phyloP scores from a whole-genome alignment of 768 basidiomycete genomes.

The Amanita inopinata region DNA sequence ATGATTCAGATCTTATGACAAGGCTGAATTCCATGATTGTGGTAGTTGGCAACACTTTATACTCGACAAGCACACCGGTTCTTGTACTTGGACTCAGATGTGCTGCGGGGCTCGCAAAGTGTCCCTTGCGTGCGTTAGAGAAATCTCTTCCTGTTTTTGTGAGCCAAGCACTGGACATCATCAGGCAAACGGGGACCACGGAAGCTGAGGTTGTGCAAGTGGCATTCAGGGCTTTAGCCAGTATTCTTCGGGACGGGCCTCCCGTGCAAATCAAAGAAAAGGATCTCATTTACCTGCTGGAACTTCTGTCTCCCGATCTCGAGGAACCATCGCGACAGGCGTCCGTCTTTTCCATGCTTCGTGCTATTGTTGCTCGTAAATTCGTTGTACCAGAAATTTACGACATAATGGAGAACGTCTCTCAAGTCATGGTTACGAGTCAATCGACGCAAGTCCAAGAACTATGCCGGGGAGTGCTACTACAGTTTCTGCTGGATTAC shows the following conservation, averaged over 20 bases:
- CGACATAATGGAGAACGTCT: conserved; percentile 90
- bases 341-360: conserved; percentile 79
- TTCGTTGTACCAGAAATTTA: conserved; percentile 96
- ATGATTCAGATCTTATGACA: conserved; percentile 60
- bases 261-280: conserved; percentile 77
- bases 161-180: conserved; percentile 73
- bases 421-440: conserved; percentile 87
- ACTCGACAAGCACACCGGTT: conserved; percentile 71
- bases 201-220: conserved; percentile 87
- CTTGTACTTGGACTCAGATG: conserved; percentile 70
- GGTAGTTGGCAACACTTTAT: conserved; percentile 86
- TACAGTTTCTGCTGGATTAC: conserved; percentile 95
- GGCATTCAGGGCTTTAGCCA: conserved; percentile 78
- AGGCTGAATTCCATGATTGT: conserved; percentile 82
- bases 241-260: conserved; percentile 84
- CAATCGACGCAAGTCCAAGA: conserved; percentile 90
- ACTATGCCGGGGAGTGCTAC: conserved; percentile 75
- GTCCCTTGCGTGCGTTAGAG: conserved; percentile 67
- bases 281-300: conserved; percentile 80
- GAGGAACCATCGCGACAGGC: conserved; percentile 84
- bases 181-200: conserved; percentile 74
- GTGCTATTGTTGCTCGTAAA: conserved; percentile 83
- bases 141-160: conserved; percentile 77
- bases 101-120: conserved; percentile 71
- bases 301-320: conserved; percentile 79